Conservation (phyloP, 2,329 filamentous ascomycete genomes). For the Neonectria sp. region DNA sequence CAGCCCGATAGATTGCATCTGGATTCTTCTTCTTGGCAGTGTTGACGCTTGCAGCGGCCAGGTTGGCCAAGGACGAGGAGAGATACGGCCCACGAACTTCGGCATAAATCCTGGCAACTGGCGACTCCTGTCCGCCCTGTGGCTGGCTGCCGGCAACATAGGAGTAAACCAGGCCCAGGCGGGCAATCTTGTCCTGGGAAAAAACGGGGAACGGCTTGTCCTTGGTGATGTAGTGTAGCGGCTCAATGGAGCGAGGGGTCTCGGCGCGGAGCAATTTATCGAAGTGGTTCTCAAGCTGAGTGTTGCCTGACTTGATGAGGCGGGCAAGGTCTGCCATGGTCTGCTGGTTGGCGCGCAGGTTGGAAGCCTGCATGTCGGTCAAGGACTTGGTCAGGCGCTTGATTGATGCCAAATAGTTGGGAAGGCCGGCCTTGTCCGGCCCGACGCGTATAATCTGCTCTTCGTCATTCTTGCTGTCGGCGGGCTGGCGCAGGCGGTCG, state of each 20-base stretch:
- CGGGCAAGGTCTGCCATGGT: constrained; percentile 85
- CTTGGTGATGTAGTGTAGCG: constrained; percentile 93
- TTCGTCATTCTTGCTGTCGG: constrained; percentile 92
- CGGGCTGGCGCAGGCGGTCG: constrained; percentile 88
- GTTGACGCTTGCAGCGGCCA: constrained; percentile 89
- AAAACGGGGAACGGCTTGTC: constrained; percentile 87
- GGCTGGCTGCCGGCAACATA: constrained; percentile 77
- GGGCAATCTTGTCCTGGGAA: constrained; percentile 81
- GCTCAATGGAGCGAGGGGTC: constrained; percentile 86
- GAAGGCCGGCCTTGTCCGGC: constrained; percentile 86
- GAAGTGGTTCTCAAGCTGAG: constrained; percentile 88
- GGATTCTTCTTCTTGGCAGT: constrained; percentile 85
- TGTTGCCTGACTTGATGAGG: constrained; percentile 83
- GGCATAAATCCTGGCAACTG: constrained; percentile 86
- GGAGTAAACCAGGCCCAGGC: constrained; percentile 83
- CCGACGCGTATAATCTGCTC: constrained; percentile 91
- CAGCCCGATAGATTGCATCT: constrained; percentile 88
- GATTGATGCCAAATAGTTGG: constrained; percentile 89
- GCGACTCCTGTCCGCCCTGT: constrained; percentile 72
- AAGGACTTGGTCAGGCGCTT: constrained; percentile 92
- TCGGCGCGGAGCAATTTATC: constrained; percentile 82
- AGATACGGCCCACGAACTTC: constrained; percentile 91
- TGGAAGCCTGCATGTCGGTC: constrained; percentile 87
- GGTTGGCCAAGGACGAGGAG: constrained; percentile 84
- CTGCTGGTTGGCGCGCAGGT: constrained; percentile 91